Evolutionary conservation across 1,139 yeast species (phyloP).

Genomic region (Pichia sp.): DNA sequence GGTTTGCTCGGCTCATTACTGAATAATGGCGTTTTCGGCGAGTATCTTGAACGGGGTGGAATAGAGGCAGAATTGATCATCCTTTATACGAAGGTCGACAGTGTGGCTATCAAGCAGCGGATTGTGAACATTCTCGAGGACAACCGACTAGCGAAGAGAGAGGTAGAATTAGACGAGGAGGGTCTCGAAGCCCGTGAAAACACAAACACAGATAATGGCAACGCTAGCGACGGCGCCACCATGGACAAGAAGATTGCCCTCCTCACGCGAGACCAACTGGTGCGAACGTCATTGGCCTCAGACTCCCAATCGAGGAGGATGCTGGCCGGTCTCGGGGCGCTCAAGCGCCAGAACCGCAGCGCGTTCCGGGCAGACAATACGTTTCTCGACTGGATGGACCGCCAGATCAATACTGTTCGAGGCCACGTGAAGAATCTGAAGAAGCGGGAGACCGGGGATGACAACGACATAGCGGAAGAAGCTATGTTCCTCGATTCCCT

Average conservation of each 20-base stretch:
- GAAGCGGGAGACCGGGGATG: conserved; percentile 10
- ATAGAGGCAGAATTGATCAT: conserved; percentile 20
- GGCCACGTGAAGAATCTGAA: not conserved
- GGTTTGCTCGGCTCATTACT: conserved; percentile 28
- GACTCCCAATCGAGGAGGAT: conserved; percentile 8
- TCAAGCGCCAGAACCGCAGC: conserved; percentile 17
- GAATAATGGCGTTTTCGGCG: conserved; percentile 20
- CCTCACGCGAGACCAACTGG: conserved; percentile 8
- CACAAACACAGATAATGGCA: no score
- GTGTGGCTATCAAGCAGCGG: conserved; percentile 35
- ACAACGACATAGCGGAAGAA: conserved; percentile 20
- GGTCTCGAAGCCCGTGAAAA: conserved; percentile 25
- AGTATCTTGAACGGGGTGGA: conserved; percentile 13
- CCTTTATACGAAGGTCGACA: conserved; percentile 17
- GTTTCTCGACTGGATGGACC: conserved; percentile 62
- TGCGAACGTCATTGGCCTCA: not conserved
- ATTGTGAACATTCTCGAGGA: conserved; percentile 43
- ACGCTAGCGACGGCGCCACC: not conserved
- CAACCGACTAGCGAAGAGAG: conserved; percentile 20
- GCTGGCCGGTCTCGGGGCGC: conserved; percentile 15
- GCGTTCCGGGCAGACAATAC: conserved; percentile 29
- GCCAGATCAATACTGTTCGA: conserved; percentile 43
- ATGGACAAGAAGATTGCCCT: conserved; percentile 9
- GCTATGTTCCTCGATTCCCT: conserved; percentile 44
- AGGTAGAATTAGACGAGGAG: not conserved